phyloP scores from a whole-genome alignment of 2,329 filamentous ascomycete genomes.

The Aureobasidium sp. region DNA sequence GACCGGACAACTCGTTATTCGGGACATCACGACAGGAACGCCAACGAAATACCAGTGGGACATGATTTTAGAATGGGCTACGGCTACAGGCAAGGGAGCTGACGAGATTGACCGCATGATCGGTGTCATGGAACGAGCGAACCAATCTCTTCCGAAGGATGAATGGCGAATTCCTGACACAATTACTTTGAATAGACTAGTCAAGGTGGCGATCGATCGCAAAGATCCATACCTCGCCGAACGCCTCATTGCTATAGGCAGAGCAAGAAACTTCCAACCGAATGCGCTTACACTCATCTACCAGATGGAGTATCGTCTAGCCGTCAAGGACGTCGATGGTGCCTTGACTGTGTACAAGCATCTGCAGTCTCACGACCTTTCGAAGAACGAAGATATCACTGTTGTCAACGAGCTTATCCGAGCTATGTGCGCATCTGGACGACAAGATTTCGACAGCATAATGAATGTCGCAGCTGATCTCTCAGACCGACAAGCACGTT shows the following conservation, averaged over 20 bases:
- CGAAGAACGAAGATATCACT: constrained; percentile 52
- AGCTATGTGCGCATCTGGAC: constrained; percentile 54
- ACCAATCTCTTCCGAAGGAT: constrained; percentile 39
- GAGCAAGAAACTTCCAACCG: constrained; percentile 57
- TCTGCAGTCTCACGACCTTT: constrained; percentile 50
- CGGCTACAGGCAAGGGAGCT: constrained; percentile 61
- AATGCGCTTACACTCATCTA: constrained; percentile 66
- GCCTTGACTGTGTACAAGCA: constrained; percentile 59
- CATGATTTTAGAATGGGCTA: constrained; percentile 67
- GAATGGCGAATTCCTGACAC: constrained; percentile 40
- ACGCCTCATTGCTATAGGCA: constrained; percentile 61
- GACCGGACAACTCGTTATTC: constrained; percentile 57
- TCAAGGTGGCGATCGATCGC: constrained; percentile 64
- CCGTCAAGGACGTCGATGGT: constrained; percentile 63
- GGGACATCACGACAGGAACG: constrained; percentile 25
- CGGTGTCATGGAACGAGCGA: constrained; percentile 47
- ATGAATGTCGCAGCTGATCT: constrained; percentile 66
- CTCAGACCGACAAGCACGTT: constrained; percentile 59
- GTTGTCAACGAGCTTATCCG: constrained; percentile 66
- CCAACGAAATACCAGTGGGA: constrained; percentile 51
- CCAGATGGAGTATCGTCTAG: constrained; percentile 69
- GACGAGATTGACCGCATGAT: constrained; percentile 70
- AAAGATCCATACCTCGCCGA: constrained; percentile 66
- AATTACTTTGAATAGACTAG: constrained; percentile 66
- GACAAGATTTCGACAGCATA: constrained; percentile 62